Conservation (phyloP, 352 stramenopile genomes). For the Thalassiosira livingstoniorum region DNA sequence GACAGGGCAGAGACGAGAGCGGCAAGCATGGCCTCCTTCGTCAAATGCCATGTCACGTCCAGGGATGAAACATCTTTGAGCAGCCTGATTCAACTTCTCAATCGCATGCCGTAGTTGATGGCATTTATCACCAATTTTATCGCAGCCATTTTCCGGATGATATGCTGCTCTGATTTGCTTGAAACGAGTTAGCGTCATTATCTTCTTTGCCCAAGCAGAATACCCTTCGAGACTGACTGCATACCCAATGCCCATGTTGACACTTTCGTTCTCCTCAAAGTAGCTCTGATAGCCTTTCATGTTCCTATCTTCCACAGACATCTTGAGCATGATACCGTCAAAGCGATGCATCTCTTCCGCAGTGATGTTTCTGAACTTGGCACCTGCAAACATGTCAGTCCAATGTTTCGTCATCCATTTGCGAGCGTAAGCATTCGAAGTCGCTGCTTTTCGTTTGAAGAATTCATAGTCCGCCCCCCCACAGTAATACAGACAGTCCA, state of each 20-base stretch:
- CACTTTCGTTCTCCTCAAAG: neutral
- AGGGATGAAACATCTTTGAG: neutral
- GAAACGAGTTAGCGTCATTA: neutral
- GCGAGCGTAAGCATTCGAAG: neutral
- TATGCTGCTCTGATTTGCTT: conserved; percentile 10
- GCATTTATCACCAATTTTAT: conserved; percentile 10
- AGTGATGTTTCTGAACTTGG: too few species aligned
- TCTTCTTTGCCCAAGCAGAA: neutral
- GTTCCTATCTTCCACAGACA: neutral
- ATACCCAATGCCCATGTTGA: neutral
- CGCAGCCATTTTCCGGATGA: neutral
- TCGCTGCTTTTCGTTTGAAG: neutral
- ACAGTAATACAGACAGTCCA: neutral
- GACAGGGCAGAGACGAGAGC: neutral
- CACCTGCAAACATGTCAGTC: neutral
- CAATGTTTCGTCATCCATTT: neutral
- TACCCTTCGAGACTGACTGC: neutral
- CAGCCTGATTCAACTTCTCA: neutral
- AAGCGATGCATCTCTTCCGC: neutral
- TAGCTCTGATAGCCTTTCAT: neutral
- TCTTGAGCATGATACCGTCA: neutral
- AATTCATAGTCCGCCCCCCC: neutral
- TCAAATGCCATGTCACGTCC: neutral
- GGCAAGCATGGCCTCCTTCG: neutral
- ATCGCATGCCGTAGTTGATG: neutral